Evolutionary conservation across 2,329 filamentous ascomycete genomes (phyloP), one percentile per base, ranked within the genome.

Genomic region (Stagonosporopsis chrysanthemi): DNA sequence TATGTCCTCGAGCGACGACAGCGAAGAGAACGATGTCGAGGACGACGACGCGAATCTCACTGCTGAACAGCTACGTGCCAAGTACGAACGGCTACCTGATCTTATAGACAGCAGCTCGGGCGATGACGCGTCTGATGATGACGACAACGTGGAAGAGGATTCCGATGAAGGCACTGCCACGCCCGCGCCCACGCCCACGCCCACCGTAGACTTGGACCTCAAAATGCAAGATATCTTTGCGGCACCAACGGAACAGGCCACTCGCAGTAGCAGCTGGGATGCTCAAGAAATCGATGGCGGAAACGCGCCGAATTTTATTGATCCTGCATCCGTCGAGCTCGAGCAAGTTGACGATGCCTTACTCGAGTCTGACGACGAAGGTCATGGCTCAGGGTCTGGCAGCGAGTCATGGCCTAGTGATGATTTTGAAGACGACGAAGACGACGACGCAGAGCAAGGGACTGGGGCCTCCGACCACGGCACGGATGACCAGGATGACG

Each of bases 61-160:
- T 0, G 85, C 88, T 59, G 89, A 90, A 55, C 86, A 91, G 68
- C 73, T 91, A 14, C 84, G 82, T 24, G 82, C 82, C 36, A 92
- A 92, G 71, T 92, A 91, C 62, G 85, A 86, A 8, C 82, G 87
- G 50, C 78, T 91, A 6, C 86, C 87, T 0, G 80, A 81, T 17
- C 60, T 75, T 7, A 65, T 67, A 1, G 63, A 85, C 22, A 69
- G 61, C 15, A 68, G 64, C 55, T 69, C 66, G 7, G 65, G 70
- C n/a, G 69, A 66, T 3, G 56, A 57, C 3, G 61, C 62, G 3
- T 64, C 59, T 9, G 79, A 79, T 8, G 72, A 75, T 6, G 73
- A 75, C 6, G 70, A 71, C 12, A 70, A 74, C 6, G 70, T 71
- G 15, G 72, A 70, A 2, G 68, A 70, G 6, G 65, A 68, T 11